phyloP scores from a whole-genome alignment of 192 early-diverging fungal genomes.

The Bifiguratus adelaidae region DNA sequence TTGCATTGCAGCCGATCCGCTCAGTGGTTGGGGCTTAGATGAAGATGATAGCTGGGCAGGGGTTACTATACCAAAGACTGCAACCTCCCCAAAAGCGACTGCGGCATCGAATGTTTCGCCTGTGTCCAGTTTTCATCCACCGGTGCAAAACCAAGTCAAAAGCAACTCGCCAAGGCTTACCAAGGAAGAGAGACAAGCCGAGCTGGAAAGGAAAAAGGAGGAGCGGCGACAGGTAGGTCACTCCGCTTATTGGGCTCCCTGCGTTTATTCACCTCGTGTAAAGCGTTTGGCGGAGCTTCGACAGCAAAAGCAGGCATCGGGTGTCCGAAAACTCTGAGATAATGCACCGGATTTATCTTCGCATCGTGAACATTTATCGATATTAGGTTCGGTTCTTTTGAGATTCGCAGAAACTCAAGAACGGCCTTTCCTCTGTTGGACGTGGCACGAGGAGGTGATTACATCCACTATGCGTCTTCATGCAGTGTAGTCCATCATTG shows the following conservation, averaged over 20 bases:
- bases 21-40: background rate
- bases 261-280: background rate
- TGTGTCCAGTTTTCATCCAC: no score
- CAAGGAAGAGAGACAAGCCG: conserved; percentile 37
- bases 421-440: no score
- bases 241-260: background rate
- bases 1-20: background rate
- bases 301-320: conserved; percentile 18
- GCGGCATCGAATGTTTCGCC: background rate
- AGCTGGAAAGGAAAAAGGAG: conserved; percentile 37
- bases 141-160: no score
- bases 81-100: background rate
- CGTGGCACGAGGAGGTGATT: no score
- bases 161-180: no score
- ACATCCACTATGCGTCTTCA: no score
- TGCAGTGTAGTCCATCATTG: no score
- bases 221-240: conserved; percentile 28
- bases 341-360: no score
- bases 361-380: no score
- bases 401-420: no score
- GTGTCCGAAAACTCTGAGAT: no score
- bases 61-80: background rate
- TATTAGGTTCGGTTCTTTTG: no score
- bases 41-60: background rate
- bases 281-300: conserved; percentile 19